Percentiles rank a stretch among this genome's conserved stretches.
Conservation (phyloP, 1,139 yeast species). For the Geotrichum fermentans region DNA sequence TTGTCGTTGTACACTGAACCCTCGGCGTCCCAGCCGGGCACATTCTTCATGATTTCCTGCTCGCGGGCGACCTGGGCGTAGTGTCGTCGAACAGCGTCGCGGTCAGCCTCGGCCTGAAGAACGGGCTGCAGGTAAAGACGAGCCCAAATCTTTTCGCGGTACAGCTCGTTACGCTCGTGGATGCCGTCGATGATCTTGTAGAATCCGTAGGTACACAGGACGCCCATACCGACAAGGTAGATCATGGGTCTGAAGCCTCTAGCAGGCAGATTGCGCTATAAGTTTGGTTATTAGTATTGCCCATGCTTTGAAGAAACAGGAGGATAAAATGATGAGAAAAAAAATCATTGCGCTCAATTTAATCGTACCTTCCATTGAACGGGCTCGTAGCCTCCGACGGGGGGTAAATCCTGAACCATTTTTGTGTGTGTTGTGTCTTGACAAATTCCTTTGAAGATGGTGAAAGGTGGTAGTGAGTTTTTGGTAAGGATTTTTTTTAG, state of each 20-base stretch:
- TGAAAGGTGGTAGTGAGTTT: not conserved
- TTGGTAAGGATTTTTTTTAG: not conserved
- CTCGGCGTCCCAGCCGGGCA: conserved; percentile 55
- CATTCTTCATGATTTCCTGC: conserved; percentile 55
- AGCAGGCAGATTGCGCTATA: conserved; percentile 66
- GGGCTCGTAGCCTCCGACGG: conserved; percentile 79
- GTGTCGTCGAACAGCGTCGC: conserved; percentile 71
- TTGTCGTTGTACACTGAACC: conserved; percentile 45
- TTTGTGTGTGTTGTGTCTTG: conserved; percentile 10
- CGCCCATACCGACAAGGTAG: conserved; percentile 61
- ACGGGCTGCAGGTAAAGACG: conserved; percentile 70
- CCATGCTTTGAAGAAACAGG: not conserved
- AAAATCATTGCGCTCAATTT: too few relatives aligned
- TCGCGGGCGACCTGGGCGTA: conserved; percentile 66
- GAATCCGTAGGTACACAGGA: conserved; percentile 67
- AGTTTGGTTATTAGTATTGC: not conserved
- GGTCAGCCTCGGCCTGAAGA: conserved; percentile 75
- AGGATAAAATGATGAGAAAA: too few relatives aligned
- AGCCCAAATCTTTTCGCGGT: conserved; percentile 75
- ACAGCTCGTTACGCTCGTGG: conserved; percentile 67
- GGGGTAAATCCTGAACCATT: conserved; percentile 73
- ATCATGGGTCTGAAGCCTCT: conserved; percentile 78
- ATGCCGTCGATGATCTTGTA: conserved; percentile 63
- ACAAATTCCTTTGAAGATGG: not conserved
- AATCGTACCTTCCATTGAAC: conserved; percentile 66